These are phyloP conservation scores for Pseudogymnoascus sp. DNA, from an alignment of 2,329 filamentous ascomycete genomes.

Conservation along the genomic window DNA sequence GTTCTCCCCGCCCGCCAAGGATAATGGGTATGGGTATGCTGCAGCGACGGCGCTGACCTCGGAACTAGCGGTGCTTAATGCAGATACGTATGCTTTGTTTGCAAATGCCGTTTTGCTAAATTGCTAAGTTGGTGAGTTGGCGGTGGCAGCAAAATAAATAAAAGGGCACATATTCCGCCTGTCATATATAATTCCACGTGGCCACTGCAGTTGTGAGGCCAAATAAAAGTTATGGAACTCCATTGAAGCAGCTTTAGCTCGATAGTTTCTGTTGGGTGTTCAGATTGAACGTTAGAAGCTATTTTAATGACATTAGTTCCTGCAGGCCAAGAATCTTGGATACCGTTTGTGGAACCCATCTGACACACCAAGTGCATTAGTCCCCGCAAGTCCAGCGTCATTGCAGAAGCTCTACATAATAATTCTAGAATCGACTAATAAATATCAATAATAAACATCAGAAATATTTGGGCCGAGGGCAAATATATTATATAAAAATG, in stretches of 20 bases:
- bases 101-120: conserved; percentile 40
- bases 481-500: background rate
- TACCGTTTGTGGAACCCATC: too few species aligned
- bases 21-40: conserved; percentile 52
- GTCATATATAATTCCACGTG: background rate
- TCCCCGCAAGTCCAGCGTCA: background rate
- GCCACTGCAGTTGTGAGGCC: background rate
- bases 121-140: conserved; percentile 29
- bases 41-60: conserved; percentile 39
- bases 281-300: background rate
- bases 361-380: background rate
- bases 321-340: background rate
- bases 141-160: background rate
- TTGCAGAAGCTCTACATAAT: background rate
- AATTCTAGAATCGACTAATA: background rate
- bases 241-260: background rate
- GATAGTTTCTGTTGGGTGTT: background rate
- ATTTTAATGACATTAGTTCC: background rate
- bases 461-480: background rate
- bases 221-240: background rate
- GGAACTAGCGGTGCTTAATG: conserved; percentile 50
- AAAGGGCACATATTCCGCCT: background rate
- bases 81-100: conserved; percentile 53
- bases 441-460: background rate
- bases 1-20: conserved; percentile 48